phyloP scores from a whole-genome alignment of 352 stramenopile genomes.

The Globisporangium polare region DNA sequence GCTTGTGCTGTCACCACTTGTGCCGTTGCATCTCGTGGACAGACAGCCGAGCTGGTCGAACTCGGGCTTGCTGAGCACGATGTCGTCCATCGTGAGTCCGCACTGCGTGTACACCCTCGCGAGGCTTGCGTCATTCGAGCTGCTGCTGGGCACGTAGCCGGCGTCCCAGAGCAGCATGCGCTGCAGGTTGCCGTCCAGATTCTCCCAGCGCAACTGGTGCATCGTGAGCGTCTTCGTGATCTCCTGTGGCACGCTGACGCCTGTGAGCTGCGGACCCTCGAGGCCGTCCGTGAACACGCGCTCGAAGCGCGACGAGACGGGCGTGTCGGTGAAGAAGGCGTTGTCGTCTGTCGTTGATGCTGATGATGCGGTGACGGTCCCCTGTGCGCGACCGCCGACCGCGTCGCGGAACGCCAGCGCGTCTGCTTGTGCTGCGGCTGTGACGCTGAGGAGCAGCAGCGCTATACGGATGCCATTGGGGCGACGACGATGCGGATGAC shows the following conservation, averaged over 20 bases:
- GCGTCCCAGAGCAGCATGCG: constrained; percentile 55
- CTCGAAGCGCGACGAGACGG: constrained; percentile 26
- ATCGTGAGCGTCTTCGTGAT: constrained; percentile 23
- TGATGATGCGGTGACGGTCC: neutral
- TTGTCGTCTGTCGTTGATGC: neutral
- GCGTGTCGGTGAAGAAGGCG: constrained; percentile 12
- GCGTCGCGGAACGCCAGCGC: neutral
- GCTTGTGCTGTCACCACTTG: neutral
- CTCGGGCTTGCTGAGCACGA: constrained; percentile 23
- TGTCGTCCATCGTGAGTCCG: constrained; percentile 41
- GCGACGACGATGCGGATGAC: neutral
- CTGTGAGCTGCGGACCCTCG: constrained; percentile 22
- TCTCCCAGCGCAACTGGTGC: constrained; percentile 28
- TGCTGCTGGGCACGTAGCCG: constrained; percentile 26
- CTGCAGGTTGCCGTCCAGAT: constrained; percentile 43
- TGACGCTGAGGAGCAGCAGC: neutral
- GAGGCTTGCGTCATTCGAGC: constrained; percentile 9
- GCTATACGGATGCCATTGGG: neutral
- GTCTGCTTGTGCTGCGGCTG: neutral
- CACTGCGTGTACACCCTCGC: constrained; percentile 29
- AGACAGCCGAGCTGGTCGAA: constrained; percentile 33
- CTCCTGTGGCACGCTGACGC: neutral
- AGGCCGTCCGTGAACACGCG: constrained; percentile 25
- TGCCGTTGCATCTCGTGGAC: neutral
- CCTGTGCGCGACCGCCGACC: neutral